Evolutionary conservation across 2,329 filamentous ascomycete species (phyloP).

Genomic region (Triangularia setosa): DNA sequence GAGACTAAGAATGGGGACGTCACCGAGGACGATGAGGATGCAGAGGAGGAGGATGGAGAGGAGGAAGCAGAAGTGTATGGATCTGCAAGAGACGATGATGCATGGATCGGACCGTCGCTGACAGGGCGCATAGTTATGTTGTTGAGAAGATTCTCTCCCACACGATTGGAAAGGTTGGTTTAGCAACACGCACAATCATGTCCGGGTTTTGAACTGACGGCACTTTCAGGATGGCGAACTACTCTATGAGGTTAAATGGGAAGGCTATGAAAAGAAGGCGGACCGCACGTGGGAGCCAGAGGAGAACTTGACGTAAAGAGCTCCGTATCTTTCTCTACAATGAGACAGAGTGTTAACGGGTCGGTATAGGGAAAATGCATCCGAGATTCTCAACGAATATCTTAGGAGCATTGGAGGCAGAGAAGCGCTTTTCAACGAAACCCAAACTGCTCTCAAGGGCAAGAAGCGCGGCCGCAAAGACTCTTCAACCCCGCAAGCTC

Average conservation of each 20-base stretch:
- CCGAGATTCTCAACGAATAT: conserved; percentile 62
- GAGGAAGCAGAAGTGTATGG: conserved; percentile 28
- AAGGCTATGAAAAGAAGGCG: conserved; percentile 65
- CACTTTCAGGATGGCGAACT: conserved; percentile 38
- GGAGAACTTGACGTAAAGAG: conserved; percentile 56
- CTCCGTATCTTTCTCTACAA: conserved; percentile 19
- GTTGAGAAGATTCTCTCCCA: conserved; percentile 72
- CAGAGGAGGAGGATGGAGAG: conserved; percentile 28
- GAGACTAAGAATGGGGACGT: conserved; percentile 26
- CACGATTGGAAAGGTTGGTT: conserved; percentile 51
- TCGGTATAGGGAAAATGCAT: conserved; percentile 49
- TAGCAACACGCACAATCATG: conserved; percentile 18
- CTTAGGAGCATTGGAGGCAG: conserved; percentile 60
- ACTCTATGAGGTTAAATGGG: conserved; percentile 74
- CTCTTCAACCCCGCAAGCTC: conserved; percentile 25
- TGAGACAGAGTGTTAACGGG: not conserved
- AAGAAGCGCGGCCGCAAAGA: conserved; percentile 57
- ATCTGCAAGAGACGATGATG: not conserved
- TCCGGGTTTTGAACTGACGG: not conserved
- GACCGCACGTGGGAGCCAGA: conserved; percentile 80
- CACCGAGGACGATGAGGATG: conserved; percentile 21
- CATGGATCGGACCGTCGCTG: not conserved
- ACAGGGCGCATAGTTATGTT: conserved; percentile 51
- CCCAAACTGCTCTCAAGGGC: conserved; percentile 45
- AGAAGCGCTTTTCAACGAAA: conserved; percentile 49